These are phyloP conservation scores for Corylus heterophylla DNA, from an alignment of 306 rosid genomes.

Conservation along the genomic window DNA sequence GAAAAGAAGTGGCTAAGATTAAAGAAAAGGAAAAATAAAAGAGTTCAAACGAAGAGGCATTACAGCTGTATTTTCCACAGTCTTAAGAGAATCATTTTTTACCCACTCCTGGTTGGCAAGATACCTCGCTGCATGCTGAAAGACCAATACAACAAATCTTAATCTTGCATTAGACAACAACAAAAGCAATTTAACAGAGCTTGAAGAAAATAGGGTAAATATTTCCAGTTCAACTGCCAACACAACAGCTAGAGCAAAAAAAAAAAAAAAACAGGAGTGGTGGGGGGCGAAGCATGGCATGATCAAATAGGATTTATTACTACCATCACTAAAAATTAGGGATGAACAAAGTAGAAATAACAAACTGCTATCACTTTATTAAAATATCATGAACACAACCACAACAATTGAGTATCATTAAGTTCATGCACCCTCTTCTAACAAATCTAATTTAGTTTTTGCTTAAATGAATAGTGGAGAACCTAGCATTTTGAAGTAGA, in stretches of 20 bases:
- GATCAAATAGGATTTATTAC: too few relatives aligned
- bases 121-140: conserved; percentile 97
- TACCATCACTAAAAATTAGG: background rate
- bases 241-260: background rate
- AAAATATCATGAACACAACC: background rate
- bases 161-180: conserved; percentile 5
- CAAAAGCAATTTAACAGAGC: conserved; percentile 3
- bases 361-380: background rate
- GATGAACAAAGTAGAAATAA: background rate
- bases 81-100: conserved; percentile 82
- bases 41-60: conserved; percentile 27
- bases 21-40: conserved; percentile 17
- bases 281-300: too few relatives aligned
- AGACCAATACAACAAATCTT: conserved; percentile 27
- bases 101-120: conserved; percentile 98
- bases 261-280: too few relatives aligned
- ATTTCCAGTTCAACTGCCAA: conserved; percentile 4
- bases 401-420: background rate
- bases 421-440: background rate
- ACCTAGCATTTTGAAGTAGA: background rate
- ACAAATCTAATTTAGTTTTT: background rate
- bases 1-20: conserved; percentile 18
- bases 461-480: background rate
- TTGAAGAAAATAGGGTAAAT: background rate
- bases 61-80: conserved; percentile 98